Evolutionary conservation across 306 rosid genomes (phyloP), one percentile per base, ranked within the genome.

Genomic region (Cercis canadensis): DNA sequence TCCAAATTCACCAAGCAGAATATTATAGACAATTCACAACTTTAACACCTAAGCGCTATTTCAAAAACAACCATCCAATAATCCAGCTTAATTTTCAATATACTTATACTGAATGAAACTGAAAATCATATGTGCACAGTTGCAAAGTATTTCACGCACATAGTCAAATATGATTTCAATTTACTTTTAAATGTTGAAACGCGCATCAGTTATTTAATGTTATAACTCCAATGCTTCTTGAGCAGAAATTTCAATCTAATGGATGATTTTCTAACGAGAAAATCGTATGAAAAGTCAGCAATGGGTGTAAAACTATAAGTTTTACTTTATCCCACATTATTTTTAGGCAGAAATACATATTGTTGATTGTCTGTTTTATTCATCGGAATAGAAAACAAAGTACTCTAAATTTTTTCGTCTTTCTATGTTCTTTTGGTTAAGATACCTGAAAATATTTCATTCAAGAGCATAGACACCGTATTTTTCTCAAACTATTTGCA

Each of bases 1-100:
- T 67, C 64, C 61, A 63, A 65, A 72, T 63, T 58, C 37, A 65
- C 49, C 74, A 46, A 44, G 62, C 13, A 55, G 62, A 17, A 69
- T 60, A 68, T 17, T 34, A 33, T 51, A 33, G 33, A 69, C 46
- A 18, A 46, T 63, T 65, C 50, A 70, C 67, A 54, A 40, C 43
- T 19, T 37, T 53, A 40, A 49, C 36, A 60, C 21, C 46, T 36
- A 29, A 55, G 11, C 7, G 3, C 1, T 6, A 37, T 37, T 8
- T 37, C 3, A 37, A 37, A 45, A 60, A 72, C 57, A 61, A 15
- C 34, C 57, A 68, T 21, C 52, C 4, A 56, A 47, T 54, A 46
- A 39, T 39, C 32, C 43, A 9, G 8, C 44, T 54, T 50, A 33
- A 53, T 41, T 53, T 34, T 49, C 17, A 12, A 78, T 57, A 51